A percentile compares a stretch with the other conserved stretches of the same genome.
These are phyloP conservation scores for Ustilago cynodontis DNA, from an alignment of 1,284 basidiomycete species.

Conservation along the genomic window DNA sequence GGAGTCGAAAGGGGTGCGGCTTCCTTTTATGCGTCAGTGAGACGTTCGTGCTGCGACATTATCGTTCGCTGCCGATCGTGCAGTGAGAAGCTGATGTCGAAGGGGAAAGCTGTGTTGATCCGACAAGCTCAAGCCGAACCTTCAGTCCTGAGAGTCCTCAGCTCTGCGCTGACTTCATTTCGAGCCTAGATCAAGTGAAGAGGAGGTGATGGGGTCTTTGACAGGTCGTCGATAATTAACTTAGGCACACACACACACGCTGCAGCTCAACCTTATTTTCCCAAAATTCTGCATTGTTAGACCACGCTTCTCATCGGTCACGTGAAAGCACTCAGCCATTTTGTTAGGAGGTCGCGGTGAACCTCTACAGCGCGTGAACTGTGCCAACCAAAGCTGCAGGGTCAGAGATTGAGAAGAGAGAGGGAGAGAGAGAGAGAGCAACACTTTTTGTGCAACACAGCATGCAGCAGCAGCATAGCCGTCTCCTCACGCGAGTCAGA, in stretches of 20 bases:
- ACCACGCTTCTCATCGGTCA: neutral
- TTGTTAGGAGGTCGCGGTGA: neutral
- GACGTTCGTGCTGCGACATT: neutral
- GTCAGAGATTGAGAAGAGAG: neutral
- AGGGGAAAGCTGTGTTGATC: slow-evolving; percentile 2
- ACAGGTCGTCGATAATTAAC: neutral
- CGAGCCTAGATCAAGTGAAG: neutral
- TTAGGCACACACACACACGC: slow-evolving; percentile 3
- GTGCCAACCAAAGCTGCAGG: neutral
- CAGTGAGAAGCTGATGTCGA: neutral
- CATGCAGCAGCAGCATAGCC: neutral
- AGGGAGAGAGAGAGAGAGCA: slow-evolving; percentile 13
- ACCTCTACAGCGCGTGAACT: slow-evolving; percentile 12
- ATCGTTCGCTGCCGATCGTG: neutral
- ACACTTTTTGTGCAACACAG: slow-evolving; percentile 16
- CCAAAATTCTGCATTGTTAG: neutral
- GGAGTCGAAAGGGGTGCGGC: neutral
- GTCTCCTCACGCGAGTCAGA: neutral
- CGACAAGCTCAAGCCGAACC: neutral
- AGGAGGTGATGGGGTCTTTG: slow-evolving; percentile 1
- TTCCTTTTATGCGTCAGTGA: neutral
- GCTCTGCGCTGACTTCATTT: slow-evolving; percentile 4
- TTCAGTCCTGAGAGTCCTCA: neutral
- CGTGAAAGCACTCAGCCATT: neutral
- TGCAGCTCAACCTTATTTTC: neutral